phyloP scores from a whole-genome alignment of 2,329 filamentous ascomycete genomes.

The Penicillium sp. region DNA sequence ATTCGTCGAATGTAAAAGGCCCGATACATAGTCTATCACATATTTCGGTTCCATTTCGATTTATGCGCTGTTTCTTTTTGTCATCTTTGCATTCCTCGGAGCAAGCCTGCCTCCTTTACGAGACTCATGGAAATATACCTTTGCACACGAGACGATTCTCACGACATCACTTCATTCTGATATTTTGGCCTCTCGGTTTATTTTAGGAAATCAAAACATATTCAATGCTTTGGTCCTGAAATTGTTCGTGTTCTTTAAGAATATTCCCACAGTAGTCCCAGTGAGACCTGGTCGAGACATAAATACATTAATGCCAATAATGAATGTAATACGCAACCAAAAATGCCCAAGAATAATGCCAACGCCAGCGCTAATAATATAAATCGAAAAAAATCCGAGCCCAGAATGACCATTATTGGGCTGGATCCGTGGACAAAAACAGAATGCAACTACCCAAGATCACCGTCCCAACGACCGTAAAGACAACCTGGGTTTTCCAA shows the following conservation, averaged over 20 bases:
- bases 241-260: neutral
- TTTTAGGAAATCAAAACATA: neutral
- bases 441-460: slow-evolving; percentile 49
- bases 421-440: slow-evolving; percentile 45
- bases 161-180: neutral
- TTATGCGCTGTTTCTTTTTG: neutral
- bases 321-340: neutral
- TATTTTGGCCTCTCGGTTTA: neutral
- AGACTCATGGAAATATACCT: slow-evolving; percentile 19
- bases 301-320: neutral
- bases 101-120: slow-evolving; percentile 2
- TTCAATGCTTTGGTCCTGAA: neutral
- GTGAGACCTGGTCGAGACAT: neutral
- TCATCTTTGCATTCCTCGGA: slow-evolving; percentile 12
- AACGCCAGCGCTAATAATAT: slow-evolving; percentile 6
- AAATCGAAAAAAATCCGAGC: neutral
- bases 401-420: slow-evolving; percentile 5
- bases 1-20: slow-evolving; percentile 74
- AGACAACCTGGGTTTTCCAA: slow-evolving; percentile 86
- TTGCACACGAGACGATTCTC: slow-evolving; percentile 2
- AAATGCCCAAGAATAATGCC: neutral
- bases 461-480: slow-evolving; percentile 44
- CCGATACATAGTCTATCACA: neutral
- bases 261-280: neutral
- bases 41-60: slow-evolving; percentile 3